Evolutionary conservation across 2,329 filamentous ascomycete species (phyloP), one percentile per base, ranked within the genome.

Genomic region (Tolypocladium tundrense): DNA sequence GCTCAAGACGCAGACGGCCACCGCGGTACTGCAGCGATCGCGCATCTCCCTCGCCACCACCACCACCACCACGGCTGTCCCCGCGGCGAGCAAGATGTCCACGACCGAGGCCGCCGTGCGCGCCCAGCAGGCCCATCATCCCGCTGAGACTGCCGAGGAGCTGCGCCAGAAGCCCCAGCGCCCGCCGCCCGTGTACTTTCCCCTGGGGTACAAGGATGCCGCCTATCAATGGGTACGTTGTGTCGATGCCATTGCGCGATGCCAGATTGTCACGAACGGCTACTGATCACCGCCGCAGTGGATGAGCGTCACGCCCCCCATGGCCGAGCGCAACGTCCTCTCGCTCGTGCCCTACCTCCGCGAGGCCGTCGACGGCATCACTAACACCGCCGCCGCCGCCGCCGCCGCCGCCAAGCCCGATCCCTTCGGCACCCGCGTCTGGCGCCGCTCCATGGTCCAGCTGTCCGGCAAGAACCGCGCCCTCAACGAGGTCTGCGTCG

Each of bases 401-500:
- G 67, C 72, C 31, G 24, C 24, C 56, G 67, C 72, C 54, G 78
- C 73, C 37, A 79, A 77, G 60, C 81, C 79, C 55, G 91, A 97
- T 66, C 92, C 92, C 0, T 87, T 90, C 65, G 94, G 94, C 11
- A 88, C 89, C 31, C 84, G 94, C 62, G 80, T 87, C 70, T 97
- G 94, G 91, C 84, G 87, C 62, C 91, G 90, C 40, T 86, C 88
- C 60, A 87, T 97, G 78, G 90, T 99, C 13, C 77, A 87, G 62
- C 78, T 99, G 58, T 85, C 87, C 19, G 94, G 94, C 57, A 94
- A 91, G 72, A 85, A 96, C 69, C 85, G 94, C 54, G 88, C 87
- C 3, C 73, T 99, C 61, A 97, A 99, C 69, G 94, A 99, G 69
- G 94, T 97, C 71, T 91, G 89, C 1, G 84, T 99, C 2, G 90